Conservation (phyloP, 768 basidiomycete species). For the Russula virescens region DNA sequence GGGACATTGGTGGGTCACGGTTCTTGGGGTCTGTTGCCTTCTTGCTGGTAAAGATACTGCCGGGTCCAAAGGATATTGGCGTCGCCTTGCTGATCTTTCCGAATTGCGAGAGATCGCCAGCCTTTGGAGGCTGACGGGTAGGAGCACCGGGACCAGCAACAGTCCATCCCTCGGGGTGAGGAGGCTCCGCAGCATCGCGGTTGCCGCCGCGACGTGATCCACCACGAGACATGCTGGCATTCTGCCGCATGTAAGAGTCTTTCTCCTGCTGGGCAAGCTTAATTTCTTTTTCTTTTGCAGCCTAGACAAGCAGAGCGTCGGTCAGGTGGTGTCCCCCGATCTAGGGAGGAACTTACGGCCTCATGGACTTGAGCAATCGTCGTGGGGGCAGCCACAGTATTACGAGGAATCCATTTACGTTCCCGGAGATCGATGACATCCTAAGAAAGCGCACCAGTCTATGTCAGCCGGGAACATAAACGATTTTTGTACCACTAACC, state of each 20-base stretch:
- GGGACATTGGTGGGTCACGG: constrained; percentile 64
- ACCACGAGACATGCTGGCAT: constrained; percentile 75
- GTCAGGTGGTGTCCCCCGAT: not conserved
- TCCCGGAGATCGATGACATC: constrained; percentile 87
- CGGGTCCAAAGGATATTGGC: constrained; percentile 76
- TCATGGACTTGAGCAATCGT: constrained; percentile 89
- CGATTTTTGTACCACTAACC: constrained; percentile 42
- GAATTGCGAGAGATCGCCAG: constrained; percentile 81
- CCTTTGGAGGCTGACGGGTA: constrained; percentile 62
- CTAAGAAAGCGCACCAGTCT: constrained; percentile 37
- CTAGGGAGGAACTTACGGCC: constrained; percentile 47
- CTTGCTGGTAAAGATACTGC: constrained; percentile 75
- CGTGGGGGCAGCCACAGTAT: constrained; percentile 67
- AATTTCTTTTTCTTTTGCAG: constrained; percentile 86
- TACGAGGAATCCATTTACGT: constrained; percentile 74
- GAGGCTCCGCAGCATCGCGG: constrained; percentile 49
- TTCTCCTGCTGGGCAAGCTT: constrained; percentile 85
- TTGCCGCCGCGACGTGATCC: constrained; percentile 85
- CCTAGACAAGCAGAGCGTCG: constrained; percentile 38
- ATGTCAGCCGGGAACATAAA: constrained; percentile 1
- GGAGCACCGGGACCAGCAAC: constrained; percentile 24
- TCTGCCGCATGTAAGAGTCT: constrained; percentile 56
- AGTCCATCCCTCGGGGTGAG: constrained; percentile 85
- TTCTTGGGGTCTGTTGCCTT: constrained; percentile 47
- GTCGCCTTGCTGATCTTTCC: constrained; percentile 73